Percentiles rank a stretch among this genome's conserved stretches.
Conservation (phyloP, 345 rosid species). For the Schrenkiella parvula region DNA sequence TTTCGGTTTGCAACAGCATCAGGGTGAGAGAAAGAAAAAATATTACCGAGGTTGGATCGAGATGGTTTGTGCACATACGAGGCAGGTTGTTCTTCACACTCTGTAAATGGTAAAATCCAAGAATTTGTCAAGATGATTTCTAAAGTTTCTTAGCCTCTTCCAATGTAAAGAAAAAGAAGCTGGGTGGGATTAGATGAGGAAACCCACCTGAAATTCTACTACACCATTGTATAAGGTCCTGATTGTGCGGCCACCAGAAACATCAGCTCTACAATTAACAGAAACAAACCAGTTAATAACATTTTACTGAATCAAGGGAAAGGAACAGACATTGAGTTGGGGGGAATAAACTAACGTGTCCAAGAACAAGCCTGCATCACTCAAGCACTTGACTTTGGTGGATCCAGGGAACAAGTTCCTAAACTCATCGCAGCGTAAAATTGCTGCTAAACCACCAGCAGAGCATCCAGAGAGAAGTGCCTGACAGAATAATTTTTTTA, state of each 20-base stretch:
- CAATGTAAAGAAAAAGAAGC: conserved; percentile 3
- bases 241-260: conserved; percentile 81
- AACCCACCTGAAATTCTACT: conserved; percentile 72
- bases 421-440: conserved; percentile 86
- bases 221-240: conserved; percentile 71
- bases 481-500: conserved; percentile 49
- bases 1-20: background rate
- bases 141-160: background rate
- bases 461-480: conserved; percentile 96
- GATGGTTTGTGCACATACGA: conserved; percentile 66
- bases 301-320: background rate
- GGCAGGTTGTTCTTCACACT: conserved; percentile 59
- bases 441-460: conserved; percentile 92
- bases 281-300: conserved; percentile 13
- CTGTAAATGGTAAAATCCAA: conserved; percentile 36
- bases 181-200: background rate
- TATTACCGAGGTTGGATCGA: conserved; percentile 77
- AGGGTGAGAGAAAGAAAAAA: background rate
- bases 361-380: conserved; percentile 96
- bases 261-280: conserved; percentile 53
- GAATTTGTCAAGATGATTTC: conserved; percentile 3
- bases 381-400: conserved; percentile 89
- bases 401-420: conserved; percentile 56
- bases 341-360: conserved; percentile 54
- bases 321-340: background rate